Evolutionary conservation across 23 red algal species (phyloP).

Genomic region (Cyanidium caldarium): DNA sequence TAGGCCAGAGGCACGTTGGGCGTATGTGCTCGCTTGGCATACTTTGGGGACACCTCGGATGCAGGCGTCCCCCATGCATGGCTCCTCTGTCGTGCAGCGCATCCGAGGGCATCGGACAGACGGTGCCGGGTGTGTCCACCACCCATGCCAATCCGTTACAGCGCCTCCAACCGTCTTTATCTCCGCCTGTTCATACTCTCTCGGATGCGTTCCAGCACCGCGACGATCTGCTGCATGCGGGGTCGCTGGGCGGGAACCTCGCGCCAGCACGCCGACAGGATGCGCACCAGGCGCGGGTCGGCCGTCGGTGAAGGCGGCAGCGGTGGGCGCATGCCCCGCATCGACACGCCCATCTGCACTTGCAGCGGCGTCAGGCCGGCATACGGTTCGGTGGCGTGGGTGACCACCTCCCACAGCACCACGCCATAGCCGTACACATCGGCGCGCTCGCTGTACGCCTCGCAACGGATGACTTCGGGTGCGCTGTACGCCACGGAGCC

Average conservation of each 20-base stretch:
- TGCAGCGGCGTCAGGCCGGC: background rate
- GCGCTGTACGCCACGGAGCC: slow-evolving; percentile 10
- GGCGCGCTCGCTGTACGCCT: slow-evolving; percentile 19
- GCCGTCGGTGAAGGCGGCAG: background rate
- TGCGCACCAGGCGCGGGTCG: background rate
- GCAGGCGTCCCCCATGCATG: no score
- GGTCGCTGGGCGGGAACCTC: background rate
- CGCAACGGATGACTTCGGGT: slow-evolving; percentile 13
- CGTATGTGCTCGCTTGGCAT: no score
- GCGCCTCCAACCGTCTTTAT: no score
- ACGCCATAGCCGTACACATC: slow-evolving; percentile 19
- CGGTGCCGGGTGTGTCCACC: no score
- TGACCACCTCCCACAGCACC: slow-evolving; percentile 16
- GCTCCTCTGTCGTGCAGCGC: no score
- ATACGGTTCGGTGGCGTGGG: background rate
- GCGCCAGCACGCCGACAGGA: background rate
- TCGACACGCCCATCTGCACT: background rate
- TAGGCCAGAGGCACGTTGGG: no score
- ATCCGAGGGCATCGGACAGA: no score
- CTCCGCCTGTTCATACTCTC: no score
- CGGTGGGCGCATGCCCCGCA: background rate
- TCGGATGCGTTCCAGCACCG: background rate
- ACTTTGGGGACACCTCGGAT: no score
- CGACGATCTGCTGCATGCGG: background rate
- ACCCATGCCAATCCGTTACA: no score